Evolutionary conservation across 2,329 filamentous ascomycete species (phyloP), one percentile per base, ranked within the genome.

Genomic region (Trichoderma koningii): DNA sequence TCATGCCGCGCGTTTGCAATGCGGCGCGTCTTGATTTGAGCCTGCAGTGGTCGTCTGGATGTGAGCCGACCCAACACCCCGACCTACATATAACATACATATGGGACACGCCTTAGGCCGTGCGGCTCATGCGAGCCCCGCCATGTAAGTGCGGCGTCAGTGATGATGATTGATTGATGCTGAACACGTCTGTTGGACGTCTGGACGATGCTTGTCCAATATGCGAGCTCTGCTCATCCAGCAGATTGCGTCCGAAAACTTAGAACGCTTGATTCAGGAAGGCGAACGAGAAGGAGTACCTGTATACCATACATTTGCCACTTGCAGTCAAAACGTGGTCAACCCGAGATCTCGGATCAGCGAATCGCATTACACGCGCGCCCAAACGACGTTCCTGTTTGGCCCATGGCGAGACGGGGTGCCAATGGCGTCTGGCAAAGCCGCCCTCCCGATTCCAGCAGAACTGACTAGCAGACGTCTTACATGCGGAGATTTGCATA

Each of bases 31-130:
- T 38, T 59, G 55, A 59, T 59, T 57, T 17, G 26, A 62, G 15
- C 7, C n/a, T 4, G 5, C 34, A 30, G 6, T 19, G 2, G 7
- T 26, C 7, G 15, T 53, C 19, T 59, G 47, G 45, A 19, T 7
- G 15, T 53, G 50, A 51, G 50, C 48, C 45, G 41, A 30, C 48
- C 50, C 7, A 63, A 45, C 28, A 45, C 23, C 19, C 7, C 6
- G 12, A n/a, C 56, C 5, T 38, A 30, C 60, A 63, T 34, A 45
- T 41, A 62, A 53, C 57, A 5, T 62, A 52, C 57, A 62, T 62
- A 45, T 52, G 17, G 48, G 19, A n/a, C 34, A 21, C 14, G 28
- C 48, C 48, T 19, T 42, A 41, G 34, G 23, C 23, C 6, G 7
- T 62, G 47, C 57, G 57, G 57, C 47, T 62, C 57, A 50, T 41